Evolutionary conservation across 306 rosid genomes (phyloP).

Genomic region (Fragaria vesca): DNA sequence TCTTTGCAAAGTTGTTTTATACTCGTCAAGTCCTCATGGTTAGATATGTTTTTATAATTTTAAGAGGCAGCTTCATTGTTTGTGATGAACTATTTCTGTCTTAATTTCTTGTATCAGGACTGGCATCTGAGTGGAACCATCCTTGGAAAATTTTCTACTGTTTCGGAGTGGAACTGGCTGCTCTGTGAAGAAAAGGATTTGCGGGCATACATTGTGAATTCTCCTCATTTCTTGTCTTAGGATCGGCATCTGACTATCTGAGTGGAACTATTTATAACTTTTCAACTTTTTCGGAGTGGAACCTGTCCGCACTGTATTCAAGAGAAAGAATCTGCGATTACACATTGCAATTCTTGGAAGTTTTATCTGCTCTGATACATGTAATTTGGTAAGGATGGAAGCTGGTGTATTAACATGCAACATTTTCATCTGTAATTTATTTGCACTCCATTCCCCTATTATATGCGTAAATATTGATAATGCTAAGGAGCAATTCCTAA

Average conservation of each 20-base stretch:
- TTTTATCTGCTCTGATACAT: neutral
- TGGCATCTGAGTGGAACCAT: conserved; percentile 14
- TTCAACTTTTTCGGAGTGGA: conserved; percentile 31
- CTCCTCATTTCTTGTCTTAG: conserved; percentile 22
- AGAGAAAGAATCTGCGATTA: neutral
- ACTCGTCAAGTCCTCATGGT: neutral
- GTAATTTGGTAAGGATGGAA: neutral
- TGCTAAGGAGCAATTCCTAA: neutral
- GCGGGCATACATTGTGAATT: conserved; percentile 4
- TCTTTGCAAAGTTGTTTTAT: neutral
- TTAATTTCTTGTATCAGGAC: conserved; percentile 26
- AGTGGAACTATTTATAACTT: conserved; percentile 10
- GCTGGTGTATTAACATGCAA: conserved; percentile 3
- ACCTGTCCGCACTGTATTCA: conserved; percentile 5
- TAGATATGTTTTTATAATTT: neutral
- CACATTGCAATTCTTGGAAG: conserved; percentile 5
- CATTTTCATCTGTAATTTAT: neutral
- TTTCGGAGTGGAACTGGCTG: conserved; percentile 24
- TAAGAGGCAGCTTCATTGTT: neutral
- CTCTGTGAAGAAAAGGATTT: neutral
- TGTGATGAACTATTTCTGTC: neutral
- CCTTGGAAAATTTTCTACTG: conserved; percentile 16
- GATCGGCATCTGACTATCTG: conserved; percentile 2
- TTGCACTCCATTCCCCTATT: neutral
- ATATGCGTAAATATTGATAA: neutral